phyloP scores from a whole-genome alignment of 2,329 filamentous ascomycete genomes.

The Diaporthe sp. region DNA sequence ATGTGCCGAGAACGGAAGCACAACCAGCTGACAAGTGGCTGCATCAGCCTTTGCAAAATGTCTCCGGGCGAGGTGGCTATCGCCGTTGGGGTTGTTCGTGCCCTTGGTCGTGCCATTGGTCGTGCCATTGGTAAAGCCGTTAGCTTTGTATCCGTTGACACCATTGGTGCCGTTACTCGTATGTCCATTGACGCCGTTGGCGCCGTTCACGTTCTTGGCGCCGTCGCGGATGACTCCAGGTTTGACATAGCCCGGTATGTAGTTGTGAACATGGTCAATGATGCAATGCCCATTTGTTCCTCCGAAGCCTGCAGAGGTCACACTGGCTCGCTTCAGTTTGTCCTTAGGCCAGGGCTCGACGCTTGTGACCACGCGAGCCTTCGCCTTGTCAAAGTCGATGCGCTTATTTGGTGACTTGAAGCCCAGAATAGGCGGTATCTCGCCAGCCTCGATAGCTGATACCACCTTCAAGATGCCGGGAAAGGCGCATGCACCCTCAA shows the following conservation, averaged over 20 bases:
- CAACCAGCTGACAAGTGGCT: neutral
- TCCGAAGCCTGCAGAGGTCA: constrained; percentile 54
- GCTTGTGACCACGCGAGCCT: neutral
- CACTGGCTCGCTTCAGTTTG: constrained; percentile 45
- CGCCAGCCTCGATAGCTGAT: constrained; percentile 48
- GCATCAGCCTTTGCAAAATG: neutral
- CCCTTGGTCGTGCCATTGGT: neutral
- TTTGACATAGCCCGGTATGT: neutral
- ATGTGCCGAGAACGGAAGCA: constrained; percentile 21
- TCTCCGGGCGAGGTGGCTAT: no score
- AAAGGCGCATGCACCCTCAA: constrained; percentile 44
- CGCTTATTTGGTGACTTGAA: constrained; percentile 39
- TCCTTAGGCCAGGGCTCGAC: neutral
- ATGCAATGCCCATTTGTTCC: constrained; percentile 46
- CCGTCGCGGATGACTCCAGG: neutral
- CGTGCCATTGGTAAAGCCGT: neutral
- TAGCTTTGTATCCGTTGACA: neutral
- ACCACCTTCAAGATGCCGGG: constrained; percentile 51
- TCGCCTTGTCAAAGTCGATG: neutral
- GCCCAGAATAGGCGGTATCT: constrained; percentile 48
- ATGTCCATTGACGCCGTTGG: neutral
- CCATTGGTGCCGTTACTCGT: neutral
- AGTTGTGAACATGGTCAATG: neutral
- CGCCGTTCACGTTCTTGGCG: neutral
- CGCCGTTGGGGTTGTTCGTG: no score